phyloP scores from a whole-genome alignment of 176 grass and related monocot genomes.

The Calamus simplicifolius region DNA sequence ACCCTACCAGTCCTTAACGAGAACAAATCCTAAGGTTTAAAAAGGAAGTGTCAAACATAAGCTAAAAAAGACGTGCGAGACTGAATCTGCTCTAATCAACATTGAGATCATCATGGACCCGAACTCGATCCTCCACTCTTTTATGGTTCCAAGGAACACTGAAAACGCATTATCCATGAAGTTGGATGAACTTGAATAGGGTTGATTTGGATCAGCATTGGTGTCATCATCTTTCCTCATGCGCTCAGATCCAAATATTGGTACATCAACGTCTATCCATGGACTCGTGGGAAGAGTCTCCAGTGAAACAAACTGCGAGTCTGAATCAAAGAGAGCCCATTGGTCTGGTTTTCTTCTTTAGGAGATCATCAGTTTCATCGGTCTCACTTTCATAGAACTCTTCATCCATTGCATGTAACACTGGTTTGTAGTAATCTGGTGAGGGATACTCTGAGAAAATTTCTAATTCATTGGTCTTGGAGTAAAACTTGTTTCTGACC shows the following conservation, averaged over 20 bases:
- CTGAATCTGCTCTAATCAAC: slow-evolving; percentile 82
- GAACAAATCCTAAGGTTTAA: too few species aligned
- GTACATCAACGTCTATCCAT: slow-evolving; percentile 75
- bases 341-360: too few species aligned
- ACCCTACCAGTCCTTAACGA: too few species aligned
- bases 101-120: slow-evolving; percentile 83
- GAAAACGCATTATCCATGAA: slow-evolving; percentile 46
- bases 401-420: slow-evolving; percentile 86
- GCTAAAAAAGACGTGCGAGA: slow-evolving; percentile 28
- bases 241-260: slow-evolving; percentile 82
- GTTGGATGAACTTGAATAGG: slow-evolving; percentile 32
- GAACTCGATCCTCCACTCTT: slow-evolving; percentile 97
- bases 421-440: slow-evolving; percentile 91
- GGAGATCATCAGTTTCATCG: slow-evolving; percentile 24
- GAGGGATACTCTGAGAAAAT: slow-evolving; percentile 92
- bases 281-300: slow-evolving; percentile 89
- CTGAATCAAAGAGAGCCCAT: slow-evolving; percentile 76
- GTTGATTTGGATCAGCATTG: slow-evolving; percentile 23
- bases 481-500: slow-evolving; percentile 71
- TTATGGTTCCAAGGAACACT: slow-evolving; percentile 82
- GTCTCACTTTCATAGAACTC: slow-evolving; percentile 79
- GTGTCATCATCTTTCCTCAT: slow-evolving; percentile 93
- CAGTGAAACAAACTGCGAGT: slow-evolving; percentile 78
- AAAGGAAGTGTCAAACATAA: too few species aligned
- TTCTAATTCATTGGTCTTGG: slow-evolving; percentile 89